Base-by-base conservation (phyloP, 768 basidiomycete species). In the Leccinellum luteum region DNA sequence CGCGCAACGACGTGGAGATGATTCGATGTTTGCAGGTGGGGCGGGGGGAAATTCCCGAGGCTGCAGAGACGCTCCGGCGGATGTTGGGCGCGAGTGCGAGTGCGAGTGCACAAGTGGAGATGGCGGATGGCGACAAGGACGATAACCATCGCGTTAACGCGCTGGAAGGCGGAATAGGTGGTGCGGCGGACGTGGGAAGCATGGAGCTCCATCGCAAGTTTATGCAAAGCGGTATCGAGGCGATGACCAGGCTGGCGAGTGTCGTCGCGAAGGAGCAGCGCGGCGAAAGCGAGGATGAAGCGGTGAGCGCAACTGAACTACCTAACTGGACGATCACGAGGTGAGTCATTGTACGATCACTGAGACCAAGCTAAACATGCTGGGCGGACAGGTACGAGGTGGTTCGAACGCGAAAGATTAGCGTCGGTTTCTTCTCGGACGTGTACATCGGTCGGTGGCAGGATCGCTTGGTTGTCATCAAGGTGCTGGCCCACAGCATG, bases 381-480 rank as follows among this genome's bases (percentile, higher is more conserved):
- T 17, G 17, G 7, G 35, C 4, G 38, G 61, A 51, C 49, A 84
- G 83, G 52, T 90, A 88, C 64, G 92, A 94, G 72, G 81, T 93
- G 32, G 85, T 87, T 55, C 81, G 84, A 3, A 86, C 86, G 35
- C 74, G 77, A 55, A 81, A 84, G 67, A 85, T 94, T 57, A 87
- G 90, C 4, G 64, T 83, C 19, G 90, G 91, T 0, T 86, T 82
- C 72, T 90, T 91, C 74, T 87, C 87, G 13, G 82, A 87, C 54
- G 89, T 93, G 7, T 92, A 87, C 71, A 77, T 78, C n/a, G 92
- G 90, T 0, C 79, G 73, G 12, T 94, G 92, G 90, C 78, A 82
- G 34, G 80, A 78, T 3, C 77, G 78, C 21, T 76, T 77, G 0
- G 90, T 91, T 7, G 86, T 88, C 4, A 79, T 91, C 76, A 92